Evolutionary conservation across 495 filamentous ascomycete genomes (phyloP).

Genomic region (Podospora anserina): DNA sequence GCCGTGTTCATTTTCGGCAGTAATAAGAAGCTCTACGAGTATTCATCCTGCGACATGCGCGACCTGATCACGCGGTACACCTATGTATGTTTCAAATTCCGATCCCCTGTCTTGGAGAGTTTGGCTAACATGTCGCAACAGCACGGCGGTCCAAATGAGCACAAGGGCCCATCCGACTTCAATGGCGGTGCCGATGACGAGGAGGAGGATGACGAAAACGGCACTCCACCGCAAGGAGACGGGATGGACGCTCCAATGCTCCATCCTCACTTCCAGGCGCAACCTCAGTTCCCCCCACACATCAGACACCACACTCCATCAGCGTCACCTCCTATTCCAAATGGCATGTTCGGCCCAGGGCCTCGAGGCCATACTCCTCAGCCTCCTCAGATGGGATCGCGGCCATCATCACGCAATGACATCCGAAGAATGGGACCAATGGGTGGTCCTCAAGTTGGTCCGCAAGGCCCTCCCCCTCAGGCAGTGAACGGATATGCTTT

Average conservation of each 20-base stretch:
- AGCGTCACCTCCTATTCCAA: conserved; percentile 83
- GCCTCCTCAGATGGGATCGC: conserved; percentile 63
- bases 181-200: conserved; percentile 76
- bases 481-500: conserved; percentile 76
- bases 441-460: conserved; percentile 59
- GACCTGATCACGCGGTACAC: conserved; percentile 82
- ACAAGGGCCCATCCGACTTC: conserved; percentile 94
- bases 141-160: conserved; percentile 90
- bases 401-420: conserved; percentile 80
- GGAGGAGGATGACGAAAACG: conserved; percentile 87
- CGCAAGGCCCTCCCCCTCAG: conserved; percentile 56
- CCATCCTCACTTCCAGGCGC: conserved; percentile 72
- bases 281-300: conserved; percentile 65
- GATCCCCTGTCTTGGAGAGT: not conserved
- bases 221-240: conserved; percentile 60
- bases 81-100: conserved; percentile 62
- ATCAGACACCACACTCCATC: conserved; percentile 81
- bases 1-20: conserved; percentile 97
- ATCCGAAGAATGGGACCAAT: conserved; percentile 69
- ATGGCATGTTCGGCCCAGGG: conserved; percentile 62
- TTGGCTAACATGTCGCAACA: conserved; percentile 43
- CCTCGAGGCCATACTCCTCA: conserved; percentile 77
- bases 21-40: conserved; percentile 98
- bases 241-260: conserved; percentile 57
- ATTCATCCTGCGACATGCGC: conserved; percentile 89